phyloP scores from a whole-genome alignment of 2,329 filamentous ascomycete genomes.

The Neonectria coccinea region DNA sequence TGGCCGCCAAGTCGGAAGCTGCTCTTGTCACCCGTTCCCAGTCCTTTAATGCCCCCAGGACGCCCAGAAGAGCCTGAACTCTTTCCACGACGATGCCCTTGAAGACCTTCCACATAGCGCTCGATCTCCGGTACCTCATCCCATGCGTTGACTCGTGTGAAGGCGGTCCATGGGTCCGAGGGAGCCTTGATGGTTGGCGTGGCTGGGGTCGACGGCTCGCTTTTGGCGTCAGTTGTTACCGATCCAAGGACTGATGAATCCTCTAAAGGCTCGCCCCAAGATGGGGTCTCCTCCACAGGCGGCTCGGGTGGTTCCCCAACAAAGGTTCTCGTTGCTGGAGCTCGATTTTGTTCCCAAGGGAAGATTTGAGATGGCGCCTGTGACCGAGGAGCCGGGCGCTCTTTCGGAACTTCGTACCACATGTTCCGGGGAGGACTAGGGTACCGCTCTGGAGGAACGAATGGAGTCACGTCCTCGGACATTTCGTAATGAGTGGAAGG shows the following conservation, averaged over 20 bases:
- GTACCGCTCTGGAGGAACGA: conserved; percentile 80
- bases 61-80: conserved; percentile 45
- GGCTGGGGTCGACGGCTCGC: conserved; percentile 60
- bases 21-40: conserved; percentile 28
- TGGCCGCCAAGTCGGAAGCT: conserved; percentile 55
- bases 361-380: conserved; percentile 79
- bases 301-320: conserved; percentile 35
- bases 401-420: conserved; percentile 85
- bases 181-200: conserved; percentile 61
- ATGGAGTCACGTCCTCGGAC: conserved; percentile 80
- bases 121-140: conserved; percentile 91
- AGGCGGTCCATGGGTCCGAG: conserved; percentile 77
- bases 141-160: conserved; percentile 88
- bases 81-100: conserved; percentile 65
- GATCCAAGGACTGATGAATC: conserved; percentile 53
- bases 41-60: conserved; percentile 29
- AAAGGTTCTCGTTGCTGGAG: conserved; percentile 75
- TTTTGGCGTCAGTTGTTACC: conserved; percentile 44
- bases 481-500: conserved; percentile 84
- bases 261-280: conserved; percentile 38
- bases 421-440: conserved; percentile 87
- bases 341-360: conserved; percentile 84
- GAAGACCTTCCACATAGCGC: conserved; percentile 83
- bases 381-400: conserved; percentile 64
- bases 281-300: conserved; percentile 42